Percentiles rank a stretch among this genome's conserved stretches.
Conservation (phyloP, 2,329 filamentous ascomycete genomes). For the Alternaria arborescens region DNA sequence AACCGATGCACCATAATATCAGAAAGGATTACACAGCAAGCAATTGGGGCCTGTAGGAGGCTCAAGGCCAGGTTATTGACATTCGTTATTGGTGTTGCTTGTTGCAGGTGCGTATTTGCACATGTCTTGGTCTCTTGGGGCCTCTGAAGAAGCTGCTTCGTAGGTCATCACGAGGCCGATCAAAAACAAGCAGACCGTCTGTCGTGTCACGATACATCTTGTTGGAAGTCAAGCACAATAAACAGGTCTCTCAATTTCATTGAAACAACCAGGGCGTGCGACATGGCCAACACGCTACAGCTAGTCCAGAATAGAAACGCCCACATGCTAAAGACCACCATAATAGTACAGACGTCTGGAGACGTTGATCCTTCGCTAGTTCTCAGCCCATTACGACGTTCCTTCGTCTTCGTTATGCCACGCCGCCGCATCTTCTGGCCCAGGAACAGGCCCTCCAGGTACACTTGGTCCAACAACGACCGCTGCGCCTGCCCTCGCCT, state of each 20-base stretch:
- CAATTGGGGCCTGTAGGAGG: not conserved
- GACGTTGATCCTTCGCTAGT: conserved; percentile 19
- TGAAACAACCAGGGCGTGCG: not conserved
- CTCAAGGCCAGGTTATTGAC: not conserved
- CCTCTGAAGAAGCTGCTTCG: not conserved
- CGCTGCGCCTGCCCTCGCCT: conserved; percentile 53
- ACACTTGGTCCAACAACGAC: conserved; percentile 42
- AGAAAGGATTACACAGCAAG: not conserved
- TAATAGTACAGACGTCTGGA: conserved; percentile 6
- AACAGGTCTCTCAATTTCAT: not conserved
- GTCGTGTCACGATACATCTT: not conserved
- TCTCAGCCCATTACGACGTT: conserved; percentile 26
- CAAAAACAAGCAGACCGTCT: not conserved
- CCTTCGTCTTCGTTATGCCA: conserved; percentile 50
- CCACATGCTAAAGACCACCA: conserved; percentile 2
- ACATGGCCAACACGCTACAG: not conserved
- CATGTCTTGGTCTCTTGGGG: not conserved
- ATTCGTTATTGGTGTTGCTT: not conserved
- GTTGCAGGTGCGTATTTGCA: not conserved
- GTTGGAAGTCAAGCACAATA: not conserved
- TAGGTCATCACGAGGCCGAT: not conserved
- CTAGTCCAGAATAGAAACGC: not conserved
- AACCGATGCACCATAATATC: conserved; percentile 1
- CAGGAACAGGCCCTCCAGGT: conserved; percentile 25
- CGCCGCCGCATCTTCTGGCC: conserved; percentile 31